A percentile compares a stretch with the other conserved stretches of the same genome.
Evolutionary conservation across 2,329 filamentous ascomycete genomes (phyloP).

Genomic region (Clonostachys rosea): DNA sequence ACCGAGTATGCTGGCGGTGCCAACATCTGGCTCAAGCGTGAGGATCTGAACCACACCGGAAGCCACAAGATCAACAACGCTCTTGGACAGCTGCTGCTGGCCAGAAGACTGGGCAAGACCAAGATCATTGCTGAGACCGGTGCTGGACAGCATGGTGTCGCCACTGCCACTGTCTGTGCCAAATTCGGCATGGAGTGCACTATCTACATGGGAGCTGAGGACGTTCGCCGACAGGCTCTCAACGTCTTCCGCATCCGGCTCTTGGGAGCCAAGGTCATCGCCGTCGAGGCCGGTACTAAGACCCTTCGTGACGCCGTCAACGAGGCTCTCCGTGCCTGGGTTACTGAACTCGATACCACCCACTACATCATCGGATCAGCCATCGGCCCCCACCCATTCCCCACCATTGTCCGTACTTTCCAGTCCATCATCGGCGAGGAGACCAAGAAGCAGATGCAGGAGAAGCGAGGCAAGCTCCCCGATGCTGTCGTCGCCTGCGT

Average conservation of each 20-base stretch:
- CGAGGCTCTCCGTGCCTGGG: slow-evolving; percentile 91
- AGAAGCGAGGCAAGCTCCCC: slow-evolving; percentile 80
- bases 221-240: slow-evolving; percentile 90
- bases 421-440: slow-evolving; percentile 94
- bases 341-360: slow-evolving; percentile 85
- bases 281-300: slow-evolving; percentile 84
- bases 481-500: slow-evolving; percentile 97
- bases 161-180: slow-evolving; percentile 93
- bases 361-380: slow-evolving; percentile 98
- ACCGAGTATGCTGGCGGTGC: slow-evolving; percentile 88
- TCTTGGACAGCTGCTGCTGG: slow-evolving; percentile 85
- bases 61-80: slow-evolving; percentile 99
- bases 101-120: slow-evolving; percentile 83
- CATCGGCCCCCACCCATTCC: slow-evolving; percentile 96
- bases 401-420: slow-evolving; percentile 95
- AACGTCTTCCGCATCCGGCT: slow-evolving; percentile 99
- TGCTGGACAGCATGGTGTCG: slow-evolving; percentile 95
- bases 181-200: slow-evolving; percentile 98
- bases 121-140: slow-evolving; percentile 98
- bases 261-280: slow-evolving; percentile 85
- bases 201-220: slow-evolving; percentile 97
- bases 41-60: slow-evolving; percentile 96
- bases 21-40: slow-evolving; percentile 96
- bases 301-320: slow-evolving; percentile 88
- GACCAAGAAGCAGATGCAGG: slow-evolving; percentile 87